Base-by-base conservation (phyloP, 371 early-diverging fungal genomes). In the Mucor lusitanicus region DNA sequence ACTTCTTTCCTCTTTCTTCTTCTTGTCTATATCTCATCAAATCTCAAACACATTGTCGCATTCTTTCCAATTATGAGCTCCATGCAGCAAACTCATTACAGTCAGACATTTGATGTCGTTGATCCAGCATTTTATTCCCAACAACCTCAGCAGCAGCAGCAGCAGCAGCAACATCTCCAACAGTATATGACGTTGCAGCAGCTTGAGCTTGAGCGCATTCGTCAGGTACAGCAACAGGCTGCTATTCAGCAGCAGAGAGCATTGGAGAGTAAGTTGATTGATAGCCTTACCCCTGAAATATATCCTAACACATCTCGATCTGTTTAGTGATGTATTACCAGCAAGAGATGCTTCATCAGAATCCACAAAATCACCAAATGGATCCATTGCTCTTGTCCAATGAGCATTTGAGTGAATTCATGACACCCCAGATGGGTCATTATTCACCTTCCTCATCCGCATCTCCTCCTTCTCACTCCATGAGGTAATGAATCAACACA, bases 381-480 rank as follows among this genome's bases (percentile, higher is more conserved):
- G n/a, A 39, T 6, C 37, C 35, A 19, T 89, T 48, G 86, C 87
- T 83, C 87, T 15, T 39, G 15, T 28, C 44, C 21, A 61, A 61
- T 30, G 44, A 46, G 19, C 15, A 30, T 30, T 32, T 46, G 46
- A 28, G 28, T n/a, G 61, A 61, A 33, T 30, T 30, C 23, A 37
- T 59, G 59, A 39, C 39, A 39, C 37, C 59, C 23, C 33, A 27
- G 0, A 39, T 59, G 59, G 37, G 32, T 19, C 23, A 59, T 39
- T 39, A 37, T 9, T 55, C 44, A 54, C 55, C 55, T 63, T 55
- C 53, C 25, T 37, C 39, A 27, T 54, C 63, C 6, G 23, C 59
- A 37, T 59, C 33, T 21, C 39, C 59, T 23, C 59, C 39, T 23
- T 32, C 59, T 23, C 50, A 50, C 21, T 25, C 50, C 25, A 50